phyloP scores from a whole-genome alignment of 768 basidiomycete species.

The Lepiota brunneoincarnata region DNA sequence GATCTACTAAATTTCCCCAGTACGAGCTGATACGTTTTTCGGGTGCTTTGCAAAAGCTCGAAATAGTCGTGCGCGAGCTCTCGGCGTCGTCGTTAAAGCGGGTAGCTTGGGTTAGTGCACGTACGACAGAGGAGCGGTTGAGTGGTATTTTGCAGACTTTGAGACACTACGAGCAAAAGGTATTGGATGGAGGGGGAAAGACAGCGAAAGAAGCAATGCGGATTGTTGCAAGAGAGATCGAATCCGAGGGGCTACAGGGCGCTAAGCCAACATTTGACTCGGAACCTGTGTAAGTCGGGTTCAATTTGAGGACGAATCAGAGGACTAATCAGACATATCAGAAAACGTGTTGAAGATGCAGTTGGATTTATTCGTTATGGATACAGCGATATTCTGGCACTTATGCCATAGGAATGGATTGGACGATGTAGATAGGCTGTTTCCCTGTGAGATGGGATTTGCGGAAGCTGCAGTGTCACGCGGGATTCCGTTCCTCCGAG shows the following conservation, averaged over 20 bases:
- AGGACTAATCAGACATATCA: conserved; percentile 25
- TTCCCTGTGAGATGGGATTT: not conserved
- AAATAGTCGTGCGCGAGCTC: conserved; percentile 34
- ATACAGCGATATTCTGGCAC: conserved; percentile 49
- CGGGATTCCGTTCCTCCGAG: conserved; percentile 37
- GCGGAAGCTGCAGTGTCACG: conserved; percentile 18
- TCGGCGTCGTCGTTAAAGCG: conserved; percentile 28
- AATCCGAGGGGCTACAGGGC: conserved; percentile 54
- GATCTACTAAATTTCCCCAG: conserved; percentile 26
- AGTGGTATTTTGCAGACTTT: conserved; percentile 38
- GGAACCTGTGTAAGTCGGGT: conserved; percentile 46
- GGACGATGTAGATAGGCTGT: conserved; percentile 6
- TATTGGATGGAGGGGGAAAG: conserved; percentile 36
- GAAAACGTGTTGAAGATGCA: conserved; percentile 44
- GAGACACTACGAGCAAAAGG: conserved; percentile 55
- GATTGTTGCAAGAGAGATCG: conserved; percentile 58
- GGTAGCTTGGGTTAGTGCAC: conserved; percentile 25
- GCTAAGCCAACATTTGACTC: conserved; percentile 23
- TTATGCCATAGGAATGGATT: conserved; percentile 39
- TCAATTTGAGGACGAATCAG: conserved; percentile 17
- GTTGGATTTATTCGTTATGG: conserved; percentile 56
- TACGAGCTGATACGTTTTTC: conserved; percentile 67
- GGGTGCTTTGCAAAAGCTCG: conserved; percentile 45
- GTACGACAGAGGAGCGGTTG: conserved; percentile 37
- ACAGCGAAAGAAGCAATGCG: conserved; percentile 57